Evolutionary conservation across 2,329 filamentous ascomycete species (phyloP).

Genomic region (Myriosclerotinia curreyana): DNA sequence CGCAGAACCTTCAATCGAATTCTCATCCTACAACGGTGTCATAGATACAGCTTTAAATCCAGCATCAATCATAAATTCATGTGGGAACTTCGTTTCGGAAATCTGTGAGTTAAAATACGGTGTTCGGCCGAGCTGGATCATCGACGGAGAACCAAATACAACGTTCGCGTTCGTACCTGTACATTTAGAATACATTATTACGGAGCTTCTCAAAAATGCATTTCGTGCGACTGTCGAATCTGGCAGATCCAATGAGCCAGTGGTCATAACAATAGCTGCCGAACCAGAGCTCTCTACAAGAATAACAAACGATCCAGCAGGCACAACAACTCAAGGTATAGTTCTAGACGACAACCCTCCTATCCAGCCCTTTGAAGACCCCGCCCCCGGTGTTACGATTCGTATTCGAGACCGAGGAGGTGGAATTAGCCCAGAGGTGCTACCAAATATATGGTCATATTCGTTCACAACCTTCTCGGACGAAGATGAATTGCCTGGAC

Average conservation of each 20-base stretch:
- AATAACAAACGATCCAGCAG: not conserved
- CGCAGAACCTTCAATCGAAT: not conserved
- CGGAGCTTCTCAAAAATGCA: slow-evolving; percentile 93
- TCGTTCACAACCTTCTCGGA: slow-evolving; percentile 93
- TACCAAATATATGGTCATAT: slow-evolving; percentile 92
- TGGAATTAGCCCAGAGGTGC: slow-evolving; percentile 79
- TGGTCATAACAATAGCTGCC: slow-evolving; percentile 89
- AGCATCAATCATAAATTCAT: slow-evolving; percentile 75
- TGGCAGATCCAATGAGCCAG: slow-evolving; percentile 72
- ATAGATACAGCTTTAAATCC: slow-evolving; percentile 89
- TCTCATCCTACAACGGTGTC: slow-evolving; percentile 78
- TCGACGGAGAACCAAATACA: slow-evolving; percentile 84
- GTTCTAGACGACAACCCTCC: slow-evolving; percentile 31
- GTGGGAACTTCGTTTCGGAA: slow-evolving; percentile 87
- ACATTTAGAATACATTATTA: slow-evolving; percentile 96
- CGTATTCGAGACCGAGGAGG: slow-evolving; percentile 94
- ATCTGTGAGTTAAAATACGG: slow-evolving; percentile 97
- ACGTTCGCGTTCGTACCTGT: slow-evolving; percentile 92
- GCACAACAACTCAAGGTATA: not conserved
- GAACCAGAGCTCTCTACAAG: slow-evolving; percentile 41
- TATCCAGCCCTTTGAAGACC: slow-evolving; percentile 59
- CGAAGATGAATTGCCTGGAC: slow-evolving; percentile 47
- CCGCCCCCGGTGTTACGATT: slow-evolving; percentile 84
- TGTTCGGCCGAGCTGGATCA: slow-evolving; percentile 72
- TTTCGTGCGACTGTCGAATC: slow-evolving; percentile 91